Evolutionary conservation across 768 basidiomycete genomes (phyloP).

Genomic region (Plicaturopsis crispa): DNA sequence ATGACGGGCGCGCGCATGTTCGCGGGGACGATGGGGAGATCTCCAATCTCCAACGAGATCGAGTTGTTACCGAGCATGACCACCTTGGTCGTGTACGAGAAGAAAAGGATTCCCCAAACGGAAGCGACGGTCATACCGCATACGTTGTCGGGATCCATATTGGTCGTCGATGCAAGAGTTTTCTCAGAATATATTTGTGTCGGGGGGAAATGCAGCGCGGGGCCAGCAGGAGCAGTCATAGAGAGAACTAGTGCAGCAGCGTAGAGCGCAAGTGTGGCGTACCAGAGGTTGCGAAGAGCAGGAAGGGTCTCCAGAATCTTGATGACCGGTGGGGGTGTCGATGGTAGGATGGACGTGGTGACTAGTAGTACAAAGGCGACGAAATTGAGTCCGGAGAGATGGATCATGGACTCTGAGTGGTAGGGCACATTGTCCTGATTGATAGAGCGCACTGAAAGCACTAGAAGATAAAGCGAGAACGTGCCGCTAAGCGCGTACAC

Average conservation of each 20-base stretch:
- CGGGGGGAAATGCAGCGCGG: conserved; percentile 67
- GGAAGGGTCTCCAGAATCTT: conserved; percentile 11
- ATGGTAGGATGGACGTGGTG: conserved; percentile 50
- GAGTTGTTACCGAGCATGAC: conserved; percentile 75
- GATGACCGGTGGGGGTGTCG: conserved; percentile 25
- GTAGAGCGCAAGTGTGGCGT: conserved; percentile 37
- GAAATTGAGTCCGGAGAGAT: conserved; percentile 51
- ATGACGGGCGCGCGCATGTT: conserved; percentile 62
- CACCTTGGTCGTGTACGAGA: conserved; percentile 84
- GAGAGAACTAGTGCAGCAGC: conserved; percentile 32
- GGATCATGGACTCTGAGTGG: conserved; percentile 44
- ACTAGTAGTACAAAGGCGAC: conserved; percentile 38
- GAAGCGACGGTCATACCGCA: conserved; percentile 45
- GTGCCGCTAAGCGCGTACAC: conserved; percentile 36
- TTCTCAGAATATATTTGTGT: conserved; percentile 71
- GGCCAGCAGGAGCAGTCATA: conserved; percentile 59
- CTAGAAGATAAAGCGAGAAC: conserved; percentile 54
- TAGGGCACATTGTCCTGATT: conserved; percentile 30
- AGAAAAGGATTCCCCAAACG: conserved; percentile 59
- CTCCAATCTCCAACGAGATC: conserved; percentile 75
- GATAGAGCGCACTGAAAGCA: conserved; percentile 45
- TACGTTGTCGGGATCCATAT: conserved; percentile 67
- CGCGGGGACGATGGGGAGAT: conserved; percentile 75
- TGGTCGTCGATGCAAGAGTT: conserved; percentile 49
- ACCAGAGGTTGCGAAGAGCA: conserved; percentile 37